Percentiles rank a stretch among this genome's conserved stretches.
These are phyloP conservation scores for Talaromyces sp. DNA, from an alignment of 2,329 filamentous ascomycete species.

Conservation along the genomic window DNA sequence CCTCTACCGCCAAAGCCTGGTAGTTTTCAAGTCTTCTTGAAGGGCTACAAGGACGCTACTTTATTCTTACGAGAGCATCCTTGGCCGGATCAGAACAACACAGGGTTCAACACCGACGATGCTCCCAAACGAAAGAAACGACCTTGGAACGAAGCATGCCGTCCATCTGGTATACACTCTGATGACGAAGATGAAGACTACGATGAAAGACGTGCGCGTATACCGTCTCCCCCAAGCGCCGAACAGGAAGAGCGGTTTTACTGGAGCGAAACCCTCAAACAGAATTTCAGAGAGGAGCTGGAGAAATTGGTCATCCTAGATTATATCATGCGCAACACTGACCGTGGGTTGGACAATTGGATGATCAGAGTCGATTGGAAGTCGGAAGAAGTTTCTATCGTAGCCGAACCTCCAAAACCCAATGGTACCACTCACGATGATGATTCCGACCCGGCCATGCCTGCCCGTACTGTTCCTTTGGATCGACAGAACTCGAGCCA, in stretches of 20 bases:
- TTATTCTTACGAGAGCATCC: conserved; percentile 92
- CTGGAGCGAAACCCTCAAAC: conserved; percentile 86
- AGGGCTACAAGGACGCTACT: conserved; percentile 95
- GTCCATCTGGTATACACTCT: conserved; percentile 60
- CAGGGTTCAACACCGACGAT: conserved; percentile 65
- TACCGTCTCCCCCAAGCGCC: conserved; percentile 46
- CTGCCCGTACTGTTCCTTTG: conserved; percentile 61
- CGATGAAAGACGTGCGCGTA: conserved; percentile 34
- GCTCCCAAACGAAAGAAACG: conserved; percentile 65
- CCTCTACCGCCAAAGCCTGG: conserved; percentile 83
- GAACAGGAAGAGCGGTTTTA: conserved; percentile 57
- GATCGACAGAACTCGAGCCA: conserved; percentile 31
- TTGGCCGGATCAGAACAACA: conserved; percentile 84
- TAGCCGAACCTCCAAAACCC: conserved; percentile 74
- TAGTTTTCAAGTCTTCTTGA: conserved; percentile 96
- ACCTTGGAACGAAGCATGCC: conserved; percentile 78
- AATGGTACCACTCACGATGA: conserved; percentile 50
- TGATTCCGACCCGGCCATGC: conserved; percentile 48
- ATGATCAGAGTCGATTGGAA: conserved; percentile 97
- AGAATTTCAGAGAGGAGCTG: conserved; percentile 88
- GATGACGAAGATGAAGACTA: conserved; percentile 59
- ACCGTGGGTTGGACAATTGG: conserved; percentile 96
- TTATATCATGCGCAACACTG: conserved; percentile 99
- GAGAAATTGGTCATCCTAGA: conserved; percentile 97
- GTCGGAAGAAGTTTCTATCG: conserved; percentile 76